These are phyloP conservation scores for Exophiala mesophila DNA, from an alignment of 2,329 filamentous ascomycete genomes.

Conservation along the genomic window DNA sequence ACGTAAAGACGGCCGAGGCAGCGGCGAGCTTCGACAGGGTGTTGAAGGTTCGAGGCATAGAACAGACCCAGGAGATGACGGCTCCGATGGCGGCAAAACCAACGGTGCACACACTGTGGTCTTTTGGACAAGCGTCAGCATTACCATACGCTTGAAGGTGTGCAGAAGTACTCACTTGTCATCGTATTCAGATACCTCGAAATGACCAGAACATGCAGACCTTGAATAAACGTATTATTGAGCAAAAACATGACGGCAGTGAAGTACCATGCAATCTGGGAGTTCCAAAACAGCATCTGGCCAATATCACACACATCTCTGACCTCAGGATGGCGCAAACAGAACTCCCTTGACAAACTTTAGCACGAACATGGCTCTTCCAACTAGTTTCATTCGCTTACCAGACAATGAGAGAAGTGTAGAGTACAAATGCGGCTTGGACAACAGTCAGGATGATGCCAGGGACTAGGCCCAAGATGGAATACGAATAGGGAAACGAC, in stretches of 20 bases:
- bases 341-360: conserved; percentile 70
- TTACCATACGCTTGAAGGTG: no score
- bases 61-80: conserved; percentile 70
- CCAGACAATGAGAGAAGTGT: conserved; percentile 69
- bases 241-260: conserved; percentile 83
- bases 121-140: no score
- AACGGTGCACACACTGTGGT: conserved; percentile 69
- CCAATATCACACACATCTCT: conserved; percentile 92
- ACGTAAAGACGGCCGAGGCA: conserved; percentile 78
- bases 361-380: no score
- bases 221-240: conserved; percentile 90
- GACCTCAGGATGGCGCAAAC: conserved; percentile 81
- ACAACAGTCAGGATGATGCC: conserved; percentile 78
- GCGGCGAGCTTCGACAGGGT: conserved; percentile 75
- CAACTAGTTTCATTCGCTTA: conserved; percentile 31
- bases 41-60: conserved; percentile 78
- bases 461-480: conserved; percentile 77
- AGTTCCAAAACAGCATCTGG: conserved; percentile 89
- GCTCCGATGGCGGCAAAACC: conserved; percentile 71
- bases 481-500: conserved; percentile 94
- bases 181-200: conserved; percentile 25
- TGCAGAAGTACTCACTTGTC: conserved; percentile 21
- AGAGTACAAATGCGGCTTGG: conserved; percentile 72
- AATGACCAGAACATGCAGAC: conserved; percentile 25
- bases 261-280: conserved; percentile 63